Evolutionary conservation across 345 rosid species (phyloP).

Genomic region (Linum usitatissimum): DNA sequence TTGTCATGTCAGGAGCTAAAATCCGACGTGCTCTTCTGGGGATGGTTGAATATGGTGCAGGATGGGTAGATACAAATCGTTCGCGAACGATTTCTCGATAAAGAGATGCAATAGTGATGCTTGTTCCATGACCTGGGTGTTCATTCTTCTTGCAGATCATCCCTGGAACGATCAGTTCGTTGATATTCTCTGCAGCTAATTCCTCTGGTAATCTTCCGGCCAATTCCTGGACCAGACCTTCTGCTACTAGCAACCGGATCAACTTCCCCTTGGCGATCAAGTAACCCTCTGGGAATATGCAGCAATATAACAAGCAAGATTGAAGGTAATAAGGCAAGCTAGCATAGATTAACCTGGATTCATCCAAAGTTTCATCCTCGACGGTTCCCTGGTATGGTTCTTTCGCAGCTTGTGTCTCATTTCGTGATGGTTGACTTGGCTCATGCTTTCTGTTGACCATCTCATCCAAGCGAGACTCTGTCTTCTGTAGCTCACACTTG

Average conservation of each 20-base stretch:
- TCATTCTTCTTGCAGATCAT: conserved; percentile 20
- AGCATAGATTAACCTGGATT: conserved; percentile 9
- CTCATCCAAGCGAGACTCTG: conserved; percentile 13
- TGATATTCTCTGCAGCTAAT: conserved; percentile 22
- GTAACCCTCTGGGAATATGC: conserved; percentile 26
- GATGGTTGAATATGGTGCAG: conserved; percentile 11
- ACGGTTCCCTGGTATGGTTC: too few species aligned
- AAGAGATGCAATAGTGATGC: conserved; percentile 14
- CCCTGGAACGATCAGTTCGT: conserved; percentile 21
- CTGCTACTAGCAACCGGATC: conserved; percentile 25
- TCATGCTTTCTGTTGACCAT: background rate
- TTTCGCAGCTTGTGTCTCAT: conserved; percentile 6
- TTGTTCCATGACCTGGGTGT: conserved; percentile 9
- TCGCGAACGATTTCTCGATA: conserved; percentile 10
- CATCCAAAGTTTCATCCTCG: background rate
- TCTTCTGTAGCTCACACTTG: conserved; percentile 13
- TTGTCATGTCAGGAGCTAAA: conserved; percentile 14
- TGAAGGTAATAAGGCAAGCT: conserved; percentile 29
- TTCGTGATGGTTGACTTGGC: conserved; percentile 4
- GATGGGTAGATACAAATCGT: conserved; percentile 4
- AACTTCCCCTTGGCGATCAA: conserved; percentile 23
- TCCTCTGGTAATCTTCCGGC: conserved; percentile 22
- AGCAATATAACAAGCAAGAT: conserved; percentile 22
- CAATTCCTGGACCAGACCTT: conserved; percentile 24
- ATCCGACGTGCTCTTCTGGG: conserved; percentile 12